Base-by-base conservation (phyloP, 192 early-diverging fungal species). In the Lobosporangium transversale region DNA sequence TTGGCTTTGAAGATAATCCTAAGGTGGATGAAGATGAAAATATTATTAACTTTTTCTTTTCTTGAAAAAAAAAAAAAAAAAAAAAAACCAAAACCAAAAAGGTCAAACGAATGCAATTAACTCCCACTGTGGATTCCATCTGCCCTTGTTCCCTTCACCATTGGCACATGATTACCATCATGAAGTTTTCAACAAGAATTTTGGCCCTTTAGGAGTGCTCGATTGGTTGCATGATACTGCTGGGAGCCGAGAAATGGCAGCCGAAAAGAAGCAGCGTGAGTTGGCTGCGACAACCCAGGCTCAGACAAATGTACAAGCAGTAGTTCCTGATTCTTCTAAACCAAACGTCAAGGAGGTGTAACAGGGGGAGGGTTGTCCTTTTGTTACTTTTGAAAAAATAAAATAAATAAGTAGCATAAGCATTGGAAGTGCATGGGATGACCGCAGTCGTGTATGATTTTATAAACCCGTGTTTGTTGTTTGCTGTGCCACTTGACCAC, bases 81-180 rank as follows among this genome's bases (percentile, higher is more conserved):
- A n/a, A n/a, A n/a, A n/a, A n/a, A n/a, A n/a, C n/a, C n/a, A n/a
- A n/a, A n/a, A n/a, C n/a, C n/a, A n/a, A n/a, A 8, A 54, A 76
- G 73, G 47, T 18, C 73, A 76, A 76, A 76, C 73, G 20, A 85
- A 88, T 79, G 87, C 88, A 8, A 86, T 92, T 33, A 89, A 89
- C 60, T 85, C 87, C 4, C 92, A 94, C 79, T 88, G 87, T 52
- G 92, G 92, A 2, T 94, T 90, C 70, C 87, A 92, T 63, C 88
- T 92, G 58, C 92, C 92, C 9, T 86, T 89, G 21, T 89, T 89
- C 67, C 85, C 88, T 7, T 87, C 89, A 50, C 80, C 83, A 7
- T 70, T 84, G 50, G 84, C 80, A 68, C 92, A 94, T 68, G 92
- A 94, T 63, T 90, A 86, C 70, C 92, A 94, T 68, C 92, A 94